Base-by-base conservation (phyloP, 2,329 filamentous ascomycete genomes). In the Colletotrichum tanaceti region DNA sequence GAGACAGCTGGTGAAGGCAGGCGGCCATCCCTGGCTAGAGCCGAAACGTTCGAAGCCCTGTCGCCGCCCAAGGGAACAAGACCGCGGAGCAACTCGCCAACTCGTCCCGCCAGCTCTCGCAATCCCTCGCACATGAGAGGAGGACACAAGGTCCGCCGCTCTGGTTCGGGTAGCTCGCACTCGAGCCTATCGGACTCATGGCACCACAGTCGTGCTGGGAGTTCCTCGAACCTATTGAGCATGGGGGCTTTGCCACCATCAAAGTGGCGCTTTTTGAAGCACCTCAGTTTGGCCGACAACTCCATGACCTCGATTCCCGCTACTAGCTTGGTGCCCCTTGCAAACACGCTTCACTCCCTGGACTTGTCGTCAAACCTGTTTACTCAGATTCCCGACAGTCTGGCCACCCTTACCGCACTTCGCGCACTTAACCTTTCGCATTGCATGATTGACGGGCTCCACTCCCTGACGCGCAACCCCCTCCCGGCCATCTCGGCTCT, bases 401-500 rank as follows among this genome's bases (percentile, higher is more conserved):
- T 99, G 65, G 91, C 94, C 14, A 92, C 89, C 11, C 84, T 99
- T 66, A 94, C 93, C 22, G 91, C 93, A 35, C 86, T 99, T n/a
- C 90, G 94, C 72, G 94, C 96, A 28, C 83, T 99, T 62, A 98
- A 99, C 75, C 85, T 99, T 32, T 97, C 95, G 4, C 92, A 97
- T 75, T 98, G 95, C 85, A 98, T 98, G 94, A 98, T 99, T 71
- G 93, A 95, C 73, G 96, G 94, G 18, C 85, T 99, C 64, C 92
- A 97, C 74, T 97, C 95, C 2, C 84, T 99, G 49, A 90, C 90
- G 2, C 90, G 92, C 71, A 96, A 91, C 74, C 93, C 96, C 14
- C 85, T 99, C 5, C 95, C 96, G 35, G 95, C 96, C 22, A 97
- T 99, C 71, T 97, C 93, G 1, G 94, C 94, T 1, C 84, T 99